Evolutionary conservation across 768 basidiomycete species (phyloP).

Genomic region (Russula olivacea): DNA sequence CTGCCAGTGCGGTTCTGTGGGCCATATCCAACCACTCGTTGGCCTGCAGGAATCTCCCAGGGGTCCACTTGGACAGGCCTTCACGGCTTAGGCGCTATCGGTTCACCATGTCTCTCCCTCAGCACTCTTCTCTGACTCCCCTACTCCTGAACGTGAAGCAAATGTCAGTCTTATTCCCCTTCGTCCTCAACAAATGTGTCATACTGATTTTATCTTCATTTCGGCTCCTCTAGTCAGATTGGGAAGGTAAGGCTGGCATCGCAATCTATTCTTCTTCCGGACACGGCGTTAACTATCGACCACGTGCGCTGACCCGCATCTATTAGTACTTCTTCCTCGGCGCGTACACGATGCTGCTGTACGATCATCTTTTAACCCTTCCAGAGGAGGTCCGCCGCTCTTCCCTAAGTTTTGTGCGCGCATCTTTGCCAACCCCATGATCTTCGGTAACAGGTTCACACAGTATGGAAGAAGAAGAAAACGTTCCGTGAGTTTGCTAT

Average conservation of each 20-base stretch:
- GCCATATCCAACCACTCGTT: background rate
- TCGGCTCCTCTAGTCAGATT: background rate
- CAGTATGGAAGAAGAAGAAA: constrained; percentile 25
- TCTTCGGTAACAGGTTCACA: constrained; percentile 13
- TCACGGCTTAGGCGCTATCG: background rate
- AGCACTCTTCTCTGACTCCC: background rate
- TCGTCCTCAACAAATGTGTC: background rate
- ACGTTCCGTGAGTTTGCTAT: constrained; percentile 15
- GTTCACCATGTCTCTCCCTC: constrained; percentile 1
- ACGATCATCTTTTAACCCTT: constrained; percentile 22
- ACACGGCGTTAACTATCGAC: background rate
- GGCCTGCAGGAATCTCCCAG: background rate
- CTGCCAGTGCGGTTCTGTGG: background rate
- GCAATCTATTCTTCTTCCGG: no score
- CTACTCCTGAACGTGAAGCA: constrained; percentile 8
- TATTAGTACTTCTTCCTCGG: constrained; percentile 23
- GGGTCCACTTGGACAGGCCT: background rate
- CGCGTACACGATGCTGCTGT: constrained; percentile 19
- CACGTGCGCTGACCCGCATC: background rate
- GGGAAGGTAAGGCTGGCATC: constrained; percentile 18
- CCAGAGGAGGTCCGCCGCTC: constrained; percentile 14
- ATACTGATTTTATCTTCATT: background rate
- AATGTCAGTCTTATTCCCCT: constrained; percentile 12
- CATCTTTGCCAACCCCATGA: background rate
- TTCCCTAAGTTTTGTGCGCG: background rate